Base-by-base conservation (phyloP, 768 basidiomycete species). In the Rickenella mellea region DNA sequence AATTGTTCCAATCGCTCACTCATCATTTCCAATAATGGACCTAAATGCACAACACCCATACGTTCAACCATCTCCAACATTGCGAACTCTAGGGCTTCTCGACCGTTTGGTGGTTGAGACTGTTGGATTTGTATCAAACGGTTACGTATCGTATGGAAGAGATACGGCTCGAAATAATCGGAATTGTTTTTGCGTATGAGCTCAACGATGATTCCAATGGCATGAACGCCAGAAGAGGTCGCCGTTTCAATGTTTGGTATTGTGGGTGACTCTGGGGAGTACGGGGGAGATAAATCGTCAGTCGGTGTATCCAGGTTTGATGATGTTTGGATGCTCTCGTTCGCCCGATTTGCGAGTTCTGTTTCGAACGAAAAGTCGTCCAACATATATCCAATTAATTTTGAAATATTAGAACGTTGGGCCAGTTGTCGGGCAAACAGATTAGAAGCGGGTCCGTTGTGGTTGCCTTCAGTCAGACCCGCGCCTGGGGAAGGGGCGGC, bases 131-230 rank as follows among this genome's bases (percentile, higher is more conserved):
- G 78, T 48, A 97, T 92, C 27, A 97, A 72, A 35, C 90, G 77
- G 56, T 92, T 92, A 38, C 93, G 80, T 31, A 96, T 65, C 1
- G 88, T 91, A 55, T 96, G 93, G 64, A 96, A 97, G 10, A 97
- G 72, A 59, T 92, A 94, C 4, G 93, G 94, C 63, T 99, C 96
- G 55, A 96, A 93, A 57, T 92, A 97, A 59, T 99, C 94, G 28
- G 93, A 94, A 59, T 98, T 97, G 62, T 97, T 97, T 59, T 97
- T 92, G 40, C 93, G 77, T 50, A 97, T 96, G 29, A 96, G 73
- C 58, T 98, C 94, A 49, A 93, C 84, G 46, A 97, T 70, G 53
- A 97, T 80, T 31, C 83, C 81, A 51, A 93, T 85, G 9, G 88
- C 82, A 48, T 91, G 79, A 21, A 85, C 72, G 41, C 97, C 80